These are phyloP conservation scores for Ramichloridium luteum DNA, from an alignment of 2,329 filamentous ascomycete species.

Conservation along the genomic window DNA sequence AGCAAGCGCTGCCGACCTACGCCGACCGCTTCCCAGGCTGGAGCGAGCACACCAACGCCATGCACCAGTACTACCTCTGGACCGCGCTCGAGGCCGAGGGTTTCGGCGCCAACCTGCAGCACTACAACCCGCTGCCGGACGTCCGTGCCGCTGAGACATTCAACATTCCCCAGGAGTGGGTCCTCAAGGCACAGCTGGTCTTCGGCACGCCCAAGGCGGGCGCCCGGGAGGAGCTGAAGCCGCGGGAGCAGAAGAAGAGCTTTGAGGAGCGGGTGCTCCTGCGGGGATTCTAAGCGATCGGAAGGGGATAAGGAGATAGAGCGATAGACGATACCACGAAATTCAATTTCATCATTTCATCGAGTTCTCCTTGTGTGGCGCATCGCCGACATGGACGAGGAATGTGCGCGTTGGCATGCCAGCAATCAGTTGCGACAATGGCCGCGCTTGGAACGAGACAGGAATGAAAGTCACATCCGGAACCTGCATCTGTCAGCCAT, in stretches of 20 bases:
- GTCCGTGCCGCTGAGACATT: conserved; percentile 56
- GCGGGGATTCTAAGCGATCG: conserved; percentile 19
- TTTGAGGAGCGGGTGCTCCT: conserved; percentile 21
- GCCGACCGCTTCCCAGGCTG: conserved; percentile 68
- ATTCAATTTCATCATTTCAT: too few relatives aligned
- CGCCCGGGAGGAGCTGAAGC: conserved; percentile 32
- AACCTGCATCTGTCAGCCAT: too few relatives aligned
- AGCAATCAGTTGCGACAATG: too few relatives aligned
- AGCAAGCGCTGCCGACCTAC: conserved; percentile 59
- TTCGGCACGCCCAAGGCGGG: conserved; percentile 39
- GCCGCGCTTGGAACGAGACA: too few relatives aligned
- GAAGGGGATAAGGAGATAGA: too few relatives aligned
- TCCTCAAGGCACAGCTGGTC: conserved; percentile 70
- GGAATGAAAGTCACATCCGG: too few relatives aligned
- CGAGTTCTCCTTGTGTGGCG: too few relatives aligned
- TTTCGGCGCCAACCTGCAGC: conserved; percentile 78
- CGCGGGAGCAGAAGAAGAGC: conserved; percentile 18
- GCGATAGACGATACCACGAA: too few relatives aligned
- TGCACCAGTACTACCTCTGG: conserved; percentile 75
- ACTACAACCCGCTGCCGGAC: conserved; percentile 84
- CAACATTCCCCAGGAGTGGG: conserved; percentile 61
- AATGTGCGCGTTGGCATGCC: too few relatives aligned
- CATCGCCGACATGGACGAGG: too few relatives aligned
- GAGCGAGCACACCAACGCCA: conserved; percentile 65
- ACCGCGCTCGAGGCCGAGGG: conserved; percentile 71